These are phyloP conservation scores for Xylaria grammica DNA, from an alignment of 495 filamentous ascomycete genomes.

Conservation along the genomic window DNA sequence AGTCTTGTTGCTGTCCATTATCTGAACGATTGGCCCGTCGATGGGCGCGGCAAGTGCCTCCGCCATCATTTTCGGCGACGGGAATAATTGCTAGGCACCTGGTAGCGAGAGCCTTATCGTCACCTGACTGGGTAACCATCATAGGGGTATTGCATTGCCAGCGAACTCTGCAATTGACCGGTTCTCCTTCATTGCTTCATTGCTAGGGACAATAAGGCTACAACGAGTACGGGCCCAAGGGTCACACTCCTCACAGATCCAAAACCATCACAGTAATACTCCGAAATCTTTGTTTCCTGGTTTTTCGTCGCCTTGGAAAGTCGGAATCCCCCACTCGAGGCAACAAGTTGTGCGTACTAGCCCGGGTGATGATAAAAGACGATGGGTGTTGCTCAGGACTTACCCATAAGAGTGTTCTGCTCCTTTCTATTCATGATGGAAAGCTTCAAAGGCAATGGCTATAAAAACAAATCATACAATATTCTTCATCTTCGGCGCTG, in stretches of 20 bases:
- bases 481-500: neutral
- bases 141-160: neutral
- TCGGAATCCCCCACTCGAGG: neutral
- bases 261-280: neutral
- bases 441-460: neutral
- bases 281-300: neutral
- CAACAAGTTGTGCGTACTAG: neutral
- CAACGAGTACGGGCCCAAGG: neutral
- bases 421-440: constrained; percentile 32
- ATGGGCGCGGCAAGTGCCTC: neutral
- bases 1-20: neutral
- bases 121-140: neutral
- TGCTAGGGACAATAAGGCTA: neutral
- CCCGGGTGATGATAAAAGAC: neutral
- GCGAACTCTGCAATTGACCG: neutral
- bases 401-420: constrained; percentile 27
- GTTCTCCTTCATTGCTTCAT: neutral
- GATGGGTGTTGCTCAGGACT: constrained; percentile 16
- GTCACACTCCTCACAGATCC: neutral
- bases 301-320: neutral
- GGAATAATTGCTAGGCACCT: neutral
- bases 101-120: neutral
- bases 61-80: neutral
- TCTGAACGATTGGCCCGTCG: neutral
- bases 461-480: neutral